Conservation (phyloP, 768 basidiomycete genomes). For the Sarcodon aspratus region DNA sequence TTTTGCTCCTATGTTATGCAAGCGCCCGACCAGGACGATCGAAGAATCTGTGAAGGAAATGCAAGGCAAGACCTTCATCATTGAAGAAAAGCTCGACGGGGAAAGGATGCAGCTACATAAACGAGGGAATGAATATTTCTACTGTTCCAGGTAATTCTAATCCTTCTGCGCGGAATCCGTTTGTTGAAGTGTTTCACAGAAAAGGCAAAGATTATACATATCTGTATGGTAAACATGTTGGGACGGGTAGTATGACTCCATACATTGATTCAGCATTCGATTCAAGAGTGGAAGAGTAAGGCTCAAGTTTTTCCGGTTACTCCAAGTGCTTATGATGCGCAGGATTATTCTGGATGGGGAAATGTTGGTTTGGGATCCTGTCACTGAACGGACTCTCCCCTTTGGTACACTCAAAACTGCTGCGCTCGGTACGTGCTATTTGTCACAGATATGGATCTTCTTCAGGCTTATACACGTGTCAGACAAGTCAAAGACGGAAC, state of each 20-base stretch:
- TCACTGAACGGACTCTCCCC: constrained; percentile 76
- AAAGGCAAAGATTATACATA: constrained; percentile 89
- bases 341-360: constrained; percentile 96
- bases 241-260: constrained; percentile 81
- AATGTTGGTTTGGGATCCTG: constrained; percentile 97
- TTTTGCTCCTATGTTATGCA: constrained; percentile 94
- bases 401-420: constrained; percentile 94
- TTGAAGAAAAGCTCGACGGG: constrained; percentile 97
- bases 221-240: constrained; percentile 80
- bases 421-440: constrained; percentile 49
- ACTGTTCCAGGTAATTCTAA: constrained; percentile 66
- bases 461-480: constrained; percentile 1
- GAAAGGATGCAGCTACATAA: constrained; percentile 96
- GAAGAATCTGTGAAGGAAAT: constrained; percentile 82
- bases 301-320: background rate
- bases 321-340: background rate
- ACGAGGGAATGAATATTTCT: constrained; percentile 82
- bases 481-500: constrained; percentile 64
- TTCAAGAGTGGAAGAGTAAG: constrained; percentile 70
- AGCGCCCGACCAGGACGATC: constrained; percentile 70
- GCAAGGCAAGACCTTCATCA: constrained; percentile 66
- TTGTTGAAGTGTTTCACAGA: constrained; percentile 24
- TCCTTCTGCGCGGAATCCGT: constrained; percentile 1
- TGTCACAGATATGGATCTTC: background rate
- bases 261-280: constrained; percentile 72